Evolutionary conservation across 352 stramenopile species (phyloP).

Genomic region (Thalassiosira pacifica): DNA sequence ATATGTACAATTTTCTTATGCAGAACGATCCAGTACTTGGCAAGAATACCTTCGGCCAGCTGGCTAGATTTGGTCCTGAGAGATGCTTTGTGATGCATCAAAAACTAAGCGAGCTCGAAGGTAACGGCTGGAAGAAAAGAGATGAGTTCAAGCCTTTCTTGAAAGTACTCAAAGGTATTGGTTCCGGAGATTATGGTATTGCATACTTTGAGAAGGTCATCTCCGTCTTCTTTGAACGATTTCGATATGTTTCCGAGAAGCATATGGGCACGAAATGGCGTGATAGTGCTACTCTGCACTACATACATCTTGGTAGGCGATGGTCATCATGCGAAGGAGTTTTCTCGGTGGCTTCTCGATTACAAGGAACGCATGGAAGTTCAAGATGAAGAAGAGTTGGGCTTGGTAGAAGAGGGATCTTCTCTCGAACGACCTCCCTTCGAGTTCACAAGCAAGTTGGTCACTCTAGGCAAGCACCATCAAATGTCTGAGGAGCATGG

Average conservation of each 20-base stretch:
- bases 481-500: too few species aligned
- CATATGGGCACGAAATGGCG: neutral
- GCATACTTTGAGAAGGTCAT: neutral
- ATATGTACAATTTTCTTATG: constrained; percentile 25
- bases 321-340: neutral
- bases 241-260: neutral
- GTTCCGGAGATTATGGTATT: neutral
- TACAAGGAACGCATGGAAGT: too few species aligned
- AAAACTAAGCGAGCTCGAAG: neutral
- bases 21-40: constrained; percentile 39
- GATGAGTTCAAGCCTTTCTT: neutral
- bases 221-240: neutral
- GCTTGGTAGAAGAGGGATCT: too few species aligned
- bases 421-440: too few species aligned
- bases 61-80: constrained; percentile 6
- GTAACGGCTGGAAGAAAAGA: neutral
- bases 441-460: too few species aligned
- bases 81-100: neutral
- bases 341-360: neutral
- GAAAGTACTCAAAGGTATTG: too few species aligned
- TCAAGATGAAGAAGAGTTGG: too few species aligned
- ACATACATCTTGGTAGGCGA: neutral
- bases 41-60: neutral
- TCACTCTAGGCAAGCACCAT: too few species aligned
- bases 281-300: neutral